Conservation (phyloP, 2,329 filamentous ascomycete species). For the Huntiella omanensis region DNA sequence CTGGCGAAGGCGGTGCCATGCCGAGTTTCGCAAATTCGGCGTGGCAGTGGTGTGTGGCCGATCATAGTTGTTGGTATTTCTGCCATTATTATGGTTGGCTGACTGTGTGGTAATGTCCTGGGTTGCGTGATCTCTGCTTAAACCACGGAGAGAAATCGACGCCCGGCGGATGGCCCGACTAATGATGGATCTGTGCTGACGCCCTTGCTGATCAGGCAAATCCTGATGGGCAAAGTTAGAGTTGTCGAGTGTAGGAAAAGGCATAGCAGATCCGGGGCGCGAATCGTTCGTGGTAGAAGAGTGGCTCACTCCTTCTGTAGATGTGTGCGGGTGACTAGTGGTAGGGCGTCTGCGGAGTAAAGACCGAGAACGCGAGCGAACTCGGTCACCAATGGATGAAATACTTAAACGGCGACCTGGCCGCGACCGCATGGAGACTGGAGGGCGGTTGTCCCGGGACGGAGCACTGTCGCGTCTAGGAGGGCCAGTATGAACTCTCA, state of each 20-base stretch:
- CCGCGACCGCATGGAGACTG: neutral
- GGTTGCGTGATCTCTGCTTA: neutral
- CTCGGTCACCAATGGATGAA: neutral
- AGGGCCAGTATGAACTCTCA: neutral
- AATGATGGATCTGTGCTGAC: neutral
- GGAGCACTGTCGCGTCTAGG: neutral
- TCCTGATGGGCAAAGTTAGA: neutral
- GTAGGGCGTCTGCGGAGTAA: neutral
- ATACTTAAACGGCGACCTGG: neutral
- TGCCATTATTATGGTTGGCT: too few species aligned
- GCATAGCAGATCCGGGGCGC: too few species aligned
- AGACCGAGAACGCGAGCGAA: neutral
- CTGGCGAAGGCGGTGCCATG: conserved; percentile 33
- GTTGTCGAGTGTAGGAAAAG: neutral
- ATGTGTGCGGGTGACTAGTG: neutral
- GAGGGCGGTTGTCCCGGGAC: neutral
- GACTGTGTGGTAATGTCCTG: too few species aligned
- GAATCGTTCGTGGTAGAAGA: too few species aligned
- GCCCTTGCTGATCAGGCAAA: neutral
- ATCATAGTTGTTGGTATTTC: neutral
- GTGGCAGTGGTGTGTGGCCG: conserved; percentile 4
- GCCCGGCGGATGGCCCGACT: neutral
- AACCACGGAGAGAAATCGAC: neutral
- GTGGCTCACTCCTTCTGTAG: neutral
- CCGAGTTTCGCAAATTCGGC: conserved; percentile 14